phyloP scores from a whole-genome alignment of 2,329 filamentous ascomycete genomes.

The Cladorrhinum sp. region DNA sequence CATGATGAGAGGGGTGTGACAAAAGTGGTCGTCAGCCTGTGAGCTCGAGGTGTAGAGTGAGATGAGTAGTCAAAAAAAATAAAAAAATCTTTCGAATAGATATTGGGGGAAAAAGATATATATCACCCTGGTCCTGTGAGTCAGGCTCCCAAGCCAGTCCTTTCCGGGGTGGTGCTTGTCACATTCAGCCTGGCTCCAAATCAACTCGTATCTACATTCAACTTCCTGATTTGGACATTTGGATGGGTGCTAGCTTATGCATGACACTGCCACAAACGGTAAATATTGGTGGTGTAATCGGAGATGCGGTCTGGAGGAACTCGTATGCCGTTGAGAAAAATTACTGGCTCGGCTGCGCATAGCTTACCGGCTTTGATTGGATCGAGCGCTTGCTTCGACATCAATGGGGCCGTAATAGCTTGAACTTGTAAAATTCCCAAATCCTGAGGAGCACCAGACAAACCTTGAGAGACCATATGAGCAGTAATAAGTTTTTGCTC shows the following conservation, averaged over 20 bases:
- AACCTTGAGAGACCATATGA: slow-evolving; percentile 4
- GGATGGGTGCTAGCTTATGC: background rate
- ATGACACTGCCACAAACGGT: background rate
- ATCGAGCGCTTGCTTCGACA: background rate
- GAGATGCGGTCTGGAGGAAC: background rate
- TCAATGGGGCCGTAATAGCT: background rate
- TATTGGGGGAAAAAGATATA: too few species aligned
- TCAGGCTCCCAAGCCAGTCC: background rate
- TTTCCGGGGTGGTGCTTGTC: background rate
- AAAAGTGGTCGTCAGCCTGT: too few species aligned
- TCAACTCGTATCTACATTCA: background rate
- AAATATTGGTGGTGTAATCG: background rate
- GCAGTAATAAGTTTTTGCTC: slow-evolving; percentile 10
- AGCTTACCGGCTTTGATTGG: background rate
- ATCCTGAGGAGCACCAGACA: slow-evolving; percentile 4
- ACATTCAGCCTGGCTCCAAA: background rate
- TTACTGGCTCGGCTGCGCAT: background rate
- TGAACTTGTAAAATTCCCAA: background rate
- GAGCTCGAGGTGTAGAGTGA: background rate
- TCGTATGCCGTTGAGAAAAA: background rate
- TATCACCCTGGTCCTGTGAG: too few species aligned
- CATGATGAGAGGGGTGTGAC: background rate
- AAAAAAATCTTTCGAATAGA: background rate
- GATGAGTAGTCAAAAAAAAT: too few species aligned
- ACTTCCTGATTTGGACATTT: background rate